Percentiles rank a stretch among this genome's conserved stretches.
These are phyloP conservation scores for Beauveria australis DNA, from an alignment of 2,329 filamentous ascomycete genomes.

Conservation along the genomic window DNA sequence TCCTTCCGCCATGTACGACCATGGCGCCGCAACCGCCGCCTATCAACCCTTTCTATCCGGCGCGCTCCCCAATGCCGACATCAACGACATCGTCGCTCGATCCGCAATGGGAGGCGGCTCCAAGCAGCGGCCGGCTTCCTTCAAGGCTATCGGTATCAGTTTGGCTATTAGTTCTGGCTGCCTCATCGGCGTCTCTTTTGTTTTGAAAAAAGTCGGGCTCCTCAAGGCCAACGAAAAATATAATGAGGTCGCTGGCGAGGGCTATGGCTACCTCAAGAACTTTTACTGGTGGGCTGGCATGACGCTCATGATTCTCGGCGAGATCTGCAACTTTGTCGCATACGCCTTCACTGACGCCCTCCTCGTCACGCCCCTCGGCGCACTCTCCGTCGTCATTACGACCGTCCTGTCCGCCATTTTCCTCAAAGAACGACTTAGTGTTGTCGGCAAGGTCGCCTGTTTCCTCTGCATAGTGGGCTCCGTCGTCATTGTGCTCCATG, in stretches of 20 bases:
- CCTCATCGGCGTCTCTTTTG: constrained; percentile 93
- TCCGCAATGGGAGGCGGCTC: neutral
- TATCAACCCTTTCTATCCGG: neutral
- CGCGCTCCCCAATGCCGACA: neutral
- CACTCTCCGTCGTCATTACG: constrained; percentile 84
- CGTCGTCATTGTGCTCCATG: constrained; percentile 90
- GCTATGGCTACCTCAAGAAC: constrained; percentile 96
- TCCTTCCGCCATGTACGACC: constrained; percentile 7
- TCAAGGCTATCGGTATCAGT: constrained; percentile 80
- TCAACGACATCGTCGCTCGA: neutral
- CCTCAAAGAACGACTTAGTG: constrained; percentile 87
- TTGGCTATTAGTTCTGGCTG: constrained; percentile 79
- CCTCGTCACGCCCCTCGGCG: constrained; percentile 84
- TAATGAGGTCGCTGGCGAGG: constrained; percentile 89
- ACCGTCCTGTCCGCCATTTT: constrained; percentile 90
- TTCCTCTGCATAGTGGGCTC: constrained; percentile 92
- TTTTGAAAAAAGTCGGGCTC: constrained; percentile 88
- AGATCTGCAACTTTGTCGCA: constrained; percentile 94
- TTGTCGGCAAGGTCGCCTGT: constrained; percentile 92
- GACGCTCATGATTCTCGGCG: constrained; percentile 92
- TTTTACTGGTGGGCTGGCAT: constrained; percentile 92
- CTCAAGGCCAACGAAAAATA: constrained; percentile 93
- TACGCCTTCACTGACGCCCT: constrained; percentile 97
- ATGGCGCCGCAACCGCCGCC: constrained; percentile 3
- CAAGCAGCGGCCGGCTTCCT: constrained; percentile 41